Evolutionary conservation across 805 yeast genomes (phyloP).

Genomic region (Zygotorulaspora florentina): DNA sequence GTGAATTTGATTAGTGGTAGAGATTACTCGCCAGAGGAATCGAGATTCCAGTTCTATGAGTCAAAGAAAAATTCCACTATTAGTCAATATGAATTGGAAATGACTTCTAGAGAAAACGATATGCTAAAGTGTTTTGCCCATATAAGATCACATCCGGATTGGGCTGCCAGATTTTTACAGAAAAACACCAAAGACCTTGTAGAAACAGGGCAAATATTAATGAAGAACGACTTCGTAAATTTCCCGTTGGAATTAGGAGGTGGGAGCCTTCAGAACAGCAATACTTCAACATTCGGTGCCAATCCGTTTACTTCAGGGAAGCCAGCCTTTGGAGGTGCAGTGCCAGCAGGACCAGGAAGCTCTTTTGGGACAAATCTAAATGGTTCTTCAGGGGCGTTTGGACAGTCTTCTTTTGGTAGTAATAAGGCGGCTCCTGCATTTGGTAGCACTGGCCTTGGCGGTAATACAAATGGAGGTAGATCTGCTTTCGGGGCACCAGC

Average conservation of each 20-base stretch:
- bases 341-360: not conserved
- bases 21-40: constrained; percentile 53
- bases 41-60: constrained; percentile 43
- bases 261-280: not conserved
- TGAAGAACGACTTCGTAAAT: constrained; percentile 34
- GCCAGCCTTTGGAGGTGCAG: constrained; percentile 21
- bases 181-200: constrained; percentile 36
- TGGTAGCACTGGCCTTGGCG: not conserved
- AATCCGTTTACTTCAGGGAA: constrained; percentile 15
- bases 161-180: constrained; percentile 58
- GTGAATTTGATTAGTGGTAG: constrained; percentile 47
- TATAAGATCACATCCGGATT: constrained; percentile 39
- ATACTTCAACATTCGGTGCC: constrained; percentile 13
- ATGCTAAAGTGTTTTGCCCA: constrained; percentile 41
- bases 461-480: not conserved
- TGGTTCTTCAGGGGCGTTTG: constrained; percentile 10
- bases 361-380: constrained; percentile 21
- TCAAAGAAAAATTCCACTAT: constrained; percentile 39
- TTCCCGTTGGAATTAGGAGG: constrained; percentile 35
- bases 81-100: constrained; percentile 39
- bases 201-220: constrained; percentile 26
- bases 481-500: constrained; percentile 25
- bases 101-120: constrained; percentile 44
- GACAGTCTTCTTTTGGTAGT: constrained; percentile 10
- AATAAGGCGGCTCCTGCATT: constrained; percentile 7